Evolutionary conservation across 306 rosid genomes (phyloP).

Genomic region (Sicyos edulis): DNA sequence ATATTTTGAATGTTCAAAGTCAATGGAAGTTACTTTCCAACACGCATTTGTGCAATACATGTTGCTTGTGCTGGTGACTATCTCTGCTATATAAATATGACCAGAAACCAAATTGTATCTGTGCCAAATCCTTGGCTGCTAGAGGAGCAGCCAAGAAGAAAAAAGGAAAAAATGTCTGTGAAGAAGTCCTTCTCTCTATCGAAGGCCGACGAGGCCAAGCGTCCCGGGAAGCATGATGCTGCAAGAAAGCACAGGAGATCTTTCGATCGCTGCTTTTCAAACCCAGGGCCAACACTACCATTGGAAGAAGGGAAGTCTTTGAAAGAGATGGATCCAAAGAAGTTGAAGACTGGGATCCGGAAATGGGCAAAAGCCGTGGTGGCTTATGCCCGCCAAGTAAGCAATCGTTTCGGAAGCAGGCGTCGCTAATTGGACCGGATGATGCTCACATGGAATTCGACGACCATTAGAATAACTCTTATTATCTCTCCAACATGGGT

Average conservation of each 20-base stretch:
- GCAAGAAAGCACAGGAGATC: conserved; percentile 24
- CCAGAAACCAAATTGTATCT: not conserved
- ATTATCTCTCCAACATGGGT: not conserved
- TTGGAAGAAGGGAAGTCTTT: conserved; percentile 63
- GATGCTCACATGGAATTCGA: conserved; percentile 6
- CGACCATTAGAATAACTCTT: not conserved
- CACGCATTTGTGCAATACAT: conserved; percentile 38
- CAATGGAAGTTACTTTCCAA: conserved; percentile 30
- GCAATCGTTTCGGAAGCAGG: conserved; percentile 47
- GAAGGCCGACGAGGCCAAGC: conserved; percentile 23
- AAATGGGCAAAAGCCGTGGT: conserved; percentile 95
- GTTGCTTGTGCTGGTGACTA: conserved; percentile 40
- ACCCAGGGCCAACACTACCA: conserved; percentile 32
- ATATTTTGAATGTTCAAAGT: conserved; percentile 48
- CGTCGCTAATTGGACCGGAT: conserved; percentile 18
- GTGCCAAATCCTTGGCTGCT: conserved; percentile 14
- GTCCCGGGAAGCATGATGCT: conserved; percentile 17
- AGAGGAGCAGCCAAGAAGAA: conserved; percentile 20
- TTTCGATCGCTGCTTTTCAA: conserved; percentile 43
- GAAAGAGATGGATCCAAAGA: conserved; percentile 66
- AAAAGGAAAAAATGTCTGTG: conserved; percentile 47
- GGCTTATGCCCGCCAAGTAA: conserved; percentile 79
- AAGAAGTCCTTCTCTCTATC: conserved; percentile 63
- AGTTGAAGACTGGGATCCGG: conserved; percentile 63
- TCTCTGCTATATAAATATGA: conserved; percentile 35